phyloP scores from a whole-genome alignment of 108 stramenopile genomes.

The Skeletonema marinoi region DNA sequence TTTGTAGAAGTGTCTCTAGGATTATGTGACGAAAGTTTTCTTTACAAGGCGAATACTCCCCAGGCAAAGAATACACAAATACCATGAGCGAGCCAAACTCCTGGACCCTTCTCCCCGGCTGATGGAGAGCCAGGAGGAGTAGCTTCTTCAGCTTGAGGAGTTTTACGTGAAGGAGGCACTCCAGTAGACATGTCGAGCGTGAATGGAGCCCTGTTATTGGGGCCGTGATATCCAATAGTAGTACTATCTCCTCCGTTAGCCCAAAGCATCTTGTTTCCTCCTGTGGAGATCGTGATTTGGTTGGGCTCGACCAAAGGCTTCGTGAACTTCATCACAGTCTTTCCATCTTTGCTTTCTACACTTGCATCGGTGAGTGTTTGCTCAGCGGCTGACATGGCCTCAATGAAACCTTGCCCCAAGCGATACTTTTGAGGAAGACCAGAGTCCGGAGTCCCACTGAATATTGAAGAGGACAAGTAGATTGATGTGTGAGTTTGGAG shows the following conservation, averaged over 20 bases:
- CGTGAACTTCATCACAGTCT: constrained; percentile 2
- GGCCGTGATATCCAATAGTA: background rate
- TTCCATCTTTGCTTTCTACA: background rate
- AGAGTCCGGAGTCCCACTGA: background rate
- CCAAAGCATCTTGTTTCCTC: background rate
- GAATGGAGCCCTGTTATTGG: too few relatives aligned
- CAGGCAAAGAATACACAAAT: constrained; percentile 1
- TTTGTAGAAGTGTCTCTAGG: too few relatives aligned
- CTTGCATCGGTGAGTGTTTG: constrained; percentile 6
- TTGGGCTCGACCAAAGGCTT: background rate
- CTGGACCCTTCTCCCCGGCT: too few relatives aligned
- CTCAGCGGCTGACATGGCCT: background rate
- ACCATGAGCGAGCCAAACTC: constrained; percentile 8
- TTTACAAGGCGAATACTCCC: constrained; percentile 27
- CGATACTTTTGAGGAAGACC: background rate
- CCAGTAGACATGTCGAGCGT: too few relatives aligned
- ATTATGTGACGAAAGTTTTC: too few relatives aligned
- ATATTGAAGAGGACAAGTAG: background rate
- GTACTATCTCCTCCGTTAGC: constrained; percentile 1
- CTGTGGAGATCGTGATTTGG: background rate
- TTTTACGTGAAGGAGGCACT: too few relatives aligned
- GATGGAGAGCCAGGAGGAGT: too few relatives aligned
- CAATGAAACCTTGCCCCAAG: background rate
- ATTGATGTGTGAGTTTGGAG: background rate
- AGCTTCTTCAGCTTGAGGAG: too few relatives aligned